phyloP scores from a whole-genome alignment of 148 eudicot genomes.

The Amaranthus hypochondriacus region DNA sequence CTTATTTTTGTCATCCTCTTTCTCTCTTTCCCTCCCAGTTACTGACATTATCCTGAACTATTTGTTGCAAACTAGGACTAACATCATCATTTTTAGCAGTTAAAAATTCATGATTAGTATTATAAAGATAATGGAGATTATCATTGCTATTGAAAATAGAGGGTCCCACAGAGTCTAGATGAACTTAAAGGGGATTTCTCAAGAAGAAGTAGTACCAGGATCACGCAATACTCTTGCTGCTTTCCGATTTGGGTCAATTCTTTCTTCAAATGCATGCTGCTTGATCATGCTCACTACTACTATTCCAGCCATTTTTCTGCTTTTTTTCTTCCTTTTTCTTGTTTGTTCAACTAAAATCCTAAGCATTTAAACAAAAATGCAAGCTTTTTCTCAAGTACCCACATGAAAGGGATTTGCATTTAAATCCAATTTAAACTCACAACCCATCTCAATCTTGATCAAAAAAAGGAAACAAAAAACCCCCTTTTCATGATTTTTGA shows the following conservation, averaged over 20 bases:
- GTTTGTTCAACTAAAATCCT: not conserved
- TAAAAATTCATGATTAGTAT: slow-evolving; percentile 15
- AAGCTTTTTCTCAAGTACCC: slow-evolving; percentile 11
- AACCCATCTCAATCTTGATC: slow-evolving; percentile 20
- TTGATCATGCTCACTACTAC: slow-evolving; percentile 60
- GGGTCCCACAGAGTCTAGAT: slow-evolving; percentile 59
- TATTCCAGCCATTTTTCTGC: slow-evolving; percentile 29
- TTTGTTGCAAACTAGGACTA: slow-evolving; percentile 10
- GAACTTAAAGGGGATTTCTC: slow-evolving; percentile 80
- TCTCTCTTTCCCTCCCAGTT: slow-evolving; percentile 4
- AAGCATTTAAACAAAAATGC: slow-evolving; percentile 13
- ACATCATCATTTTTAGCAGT: slow-evolving; percentile 20
- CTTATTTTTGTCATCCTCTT: not conserved
- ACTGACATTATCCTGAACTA: slow-evolving; percentile 2
- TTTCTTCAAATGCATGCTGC: slow-evolving; percentile 87
- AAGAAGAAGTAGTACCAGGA: slow-evolving; percentile 90
- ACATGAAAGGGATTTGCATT: slow-evolving; percentile 12
- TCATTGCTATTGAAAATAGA: slow-evolving; percentile 21
- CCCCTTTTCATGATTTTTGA: slow-evolving; percentile 16
- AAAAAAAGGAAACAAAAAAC: slow-evolving; percentile 13
- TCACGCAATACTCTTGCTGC: slow-evolving; percentile 75
- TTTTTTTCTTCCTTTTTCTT: not conserved
- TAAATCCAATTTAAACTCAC: slow-evolving; percentile 21
- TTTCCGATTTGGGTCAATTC: slow-evolving; percentile 93
- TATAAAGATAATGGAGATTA: slow-evolving; percentile 22